A percentile compares a stretch with the other conserved stretches of the same genome.
Evolutionary conservation across 257 asterid genomes (phyloP).

Genomic region (Vinca minor): DNA sequence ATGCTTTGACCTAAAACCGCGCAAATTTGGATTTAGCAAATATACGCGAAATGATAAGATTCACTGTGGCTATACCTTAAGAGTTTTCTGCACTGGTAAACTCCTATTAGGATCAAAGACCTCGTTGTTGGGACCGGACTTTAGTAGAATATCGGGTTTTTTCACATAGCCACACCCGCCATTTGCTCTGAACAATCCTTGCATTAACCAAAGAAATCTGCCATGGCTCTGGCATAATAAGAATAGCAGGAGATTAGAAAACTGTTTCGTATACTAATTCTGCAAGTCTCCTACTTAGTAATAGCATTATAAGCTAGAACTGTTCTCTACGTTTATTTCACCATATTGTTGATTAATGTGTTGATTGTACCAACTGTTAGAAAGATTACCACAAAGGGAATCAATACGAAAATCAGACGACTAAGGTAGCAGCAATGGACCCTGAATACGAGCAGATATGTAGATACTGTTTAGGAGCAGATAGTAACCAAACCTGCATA

Average conservation of each 20-base stretch:
- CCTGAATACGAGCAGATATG: background rate
- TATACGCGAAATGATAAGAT: too few relatives aligned
- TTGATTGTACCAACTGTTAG: too few relatives aligned
- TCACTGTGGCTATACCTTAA: constrained; percentile 58
- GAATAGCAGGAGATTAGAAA: too few relatives aligned
- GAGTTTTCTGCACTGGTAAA: constrained; percentile 38
- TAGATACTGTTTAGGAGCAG: background rate
- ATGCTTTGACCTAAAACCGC: constrained; percentile 48
- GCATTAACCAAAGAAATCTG: constrained; percentile 74
- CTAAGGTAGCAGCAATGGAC: too few relatives aligned
- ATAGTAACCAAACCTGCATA: constrained; percentile 58
- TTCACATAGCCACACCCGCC: constrained; percentile 81
- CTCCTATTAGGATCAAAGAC: constrained; percentile 46
- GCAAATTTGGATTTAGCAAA: background rate
- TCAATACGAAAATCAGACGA: too few relatives aligned
- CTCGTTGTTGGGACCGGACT: constrained; percentile 31
- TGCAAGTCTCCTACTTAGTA: too few relatives aligned
- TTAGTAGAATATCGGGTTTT: constrained; percentile 53
- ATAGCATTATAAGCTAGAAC: too few relatives aligned
- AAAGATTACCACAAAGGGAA: too few relatives aligned
- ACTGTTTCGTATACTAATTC: background rate
- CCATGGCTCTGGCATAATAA: constrained; percentile 44
- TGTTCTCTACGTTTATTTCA: too few relatives aligned
- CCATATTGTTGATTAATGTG: too few relatives aligned
- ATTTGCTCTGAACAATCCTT: constrained; percentile 71